A percentile compares a stretch with the other conserved stretches of the same genome.
Evolutionary conservation across 2,329 filamentous ascomycete species (phyloP).

Genomic region (Didymella arachidicola): DNA sequence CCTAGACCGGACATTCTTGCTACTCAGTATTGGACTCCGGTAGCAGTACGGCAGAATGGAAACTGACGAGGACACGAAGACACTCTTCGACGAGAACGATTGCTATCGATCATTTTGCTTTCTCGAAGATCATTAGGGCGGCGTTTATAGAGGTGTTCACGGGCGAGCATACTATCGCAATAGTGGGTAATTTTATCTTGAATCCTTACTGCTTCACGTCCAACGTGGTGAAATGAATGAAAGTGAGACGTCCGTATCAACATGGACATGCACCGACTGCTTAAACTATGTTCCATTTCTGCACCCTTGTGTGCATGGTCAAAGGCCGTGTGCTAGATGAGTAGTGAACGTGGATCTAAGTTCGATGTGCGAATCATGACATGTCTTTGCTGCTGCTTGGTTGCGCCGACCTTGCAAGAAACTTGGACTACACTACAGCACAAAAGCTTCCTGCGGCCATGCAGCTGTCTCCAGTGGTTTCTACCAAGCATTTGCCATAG

Average conservation of each 20-base stretch:
- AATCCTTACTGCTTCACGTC: not conserved
- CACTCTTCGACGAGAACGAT: conserved; percentile 12
- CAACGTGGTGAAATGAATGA: not conserved
- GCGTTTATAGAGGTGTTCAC: conserved; percentile 43
- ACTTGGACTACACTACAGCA: not conserved
- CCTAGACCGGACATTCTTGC: conserved; percentile 4
- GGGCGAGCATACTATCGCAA: conserved; percentile 15
- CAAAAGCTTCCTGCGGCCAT: not conserved
- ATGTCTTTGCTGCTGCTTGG: not conserved
- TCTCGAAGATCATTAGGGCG: conserved; percentile 33
- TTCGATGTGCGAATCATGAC: not conserved
- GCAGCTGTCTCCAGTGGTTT: not conserved
- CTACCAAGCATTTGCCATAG: conserved; percentile 1
- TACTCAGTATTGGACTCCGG: conserved; percentile 1
- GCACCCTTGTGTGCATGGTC: not conserved
- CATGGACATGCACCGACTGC: not conserved
- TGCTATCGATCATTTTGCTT: conserved; percentile 14
- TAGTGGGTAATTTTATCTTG: conserved; percentile 15
- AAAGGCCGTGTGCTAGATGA: not conserved
- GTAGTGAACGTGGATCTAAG: not conserved
- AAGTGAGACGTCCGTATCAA: not conserved
- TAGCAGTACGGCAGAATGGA: not conserved
- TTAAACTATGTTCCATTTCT: not conserved
- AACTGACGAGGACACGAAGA: conserved; percentile 16
- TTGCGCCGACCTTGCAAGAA: not conserved